Evolutionary conservation across 129 eudicot species (phyloP).

Genomic region (Mikania micrantha): DNA sequence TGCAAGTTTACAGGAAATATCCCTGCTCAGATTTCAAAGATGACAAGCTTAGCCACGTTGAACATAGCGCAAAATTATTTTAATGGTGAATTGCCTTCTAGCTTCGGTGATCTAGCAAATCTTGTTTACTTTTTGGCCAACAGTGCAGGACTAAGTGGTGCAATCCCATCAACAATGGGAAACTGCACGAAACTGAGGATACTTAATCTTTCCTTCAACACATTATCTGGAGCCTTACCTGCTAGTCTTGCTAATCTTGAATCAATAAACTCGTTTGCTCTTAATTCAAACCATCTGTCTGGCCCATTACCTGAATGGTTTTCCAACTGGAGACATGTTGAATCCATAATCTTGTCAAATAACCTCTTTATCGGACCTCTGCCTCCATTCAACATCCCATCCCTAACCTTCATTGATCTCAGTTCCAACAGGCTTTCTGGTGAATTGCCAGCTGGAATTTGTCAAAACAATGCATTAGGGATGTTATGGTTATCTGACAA

Average conservation of each 20-base stretch:
- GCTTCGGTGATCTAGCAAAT: constrained; percentile 53
- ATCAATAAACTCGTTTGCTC: constrained; percentile 49
- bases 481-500: constrained; percentile 46
- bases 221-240: constrained; percentile 61
- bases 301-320: constrained; percentile 71
- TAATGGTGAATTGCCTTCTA: constrained; percentile 55
- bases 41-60: constrained; percentile 45
- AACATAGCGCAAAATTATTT: constrained; percentile 66
- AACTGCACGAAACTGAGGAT: constrained; percentile 64
- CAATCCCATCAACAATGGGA: constrained; percentile 62
- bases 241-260: constrained; percentile 48
- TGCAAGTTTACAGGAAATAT: constrained; percentile 58
- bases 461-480: constrained; percentile 36
- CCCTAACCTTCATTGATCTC: constrained; percentile 41
- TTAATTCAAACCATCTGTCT: constrained; percentile 53
- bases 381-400: constrained; percentile 54
- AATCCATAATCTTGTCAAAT: constrained; percentile 41
- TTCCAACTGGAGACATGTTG: constrained; percentile 62
- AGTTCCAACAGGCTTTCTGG: constrained; percentile 70
- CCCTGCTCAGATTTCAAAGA: constrained; percentile 55
- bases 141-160: constrained; percentile 57
- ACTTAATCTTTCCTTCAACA: constrained; percentile 58
- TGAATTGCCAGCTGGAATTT: constrained; percentile 44
- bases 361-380: constrained; percentile 55
- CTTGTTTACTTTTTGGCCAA: constrained; percentile 56